Base-by-base conservation (phyloP, 768 basidiomycete species). In the Myochromella boudieri region DNA sequence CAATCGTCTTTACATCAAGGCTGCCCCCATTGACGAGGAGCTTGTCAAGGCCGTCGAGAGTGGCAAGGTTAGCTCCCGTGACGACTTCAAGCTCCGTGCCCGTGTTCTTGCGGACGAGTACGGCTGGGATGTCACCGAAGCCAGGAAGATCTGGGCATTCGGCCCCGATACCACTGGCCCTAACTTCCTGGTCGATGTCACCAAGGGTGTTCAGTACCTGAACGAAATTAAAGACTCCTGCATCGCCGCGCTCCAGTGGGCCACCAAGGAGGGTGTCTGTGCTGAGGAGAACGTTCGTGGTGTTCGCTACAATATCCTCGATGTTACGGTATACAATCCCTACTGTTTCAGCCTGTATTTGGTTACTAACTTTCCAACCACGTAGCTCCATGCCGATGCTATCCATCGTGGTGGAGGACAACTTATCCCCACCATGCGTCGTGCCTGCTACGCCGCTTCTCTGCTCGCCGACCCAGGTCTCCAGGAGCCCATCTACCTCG, bases 161-260 rank as follows among this genome's bases (percentile, higher is more conserved):
- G 97, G 95, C 60, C 97, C 97, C 54, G 97, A 99, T 56, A 97
- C 92, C 42, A 93, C 91, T 56, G 97, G 97, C 36, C 85, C 97
- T 48, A 99, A 99, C 75, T 69, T 99, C 70, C 72, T 99, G 69
- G 92, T 97, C 61, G 97, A 99, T 72, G 91, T 88, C 58, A 97
- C 97, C 60, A 99, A 98, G 82, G 97, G 93, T 76, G 93, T 97
- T 48, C 97, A 99, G 65, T 98, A 97, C 76, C 76, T 99, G 53
- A 95, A 93, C 67, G 97, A 99, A 82, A 99, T 99, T 79, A 98
- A 99, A 80, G 97, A 99, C 69, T 98, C 97, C 56, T 97, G 94
- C 68, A 82, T 99, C 67, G 95, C 97, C 58, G 95, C 93, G 37
- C 91, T 98, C 86, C 97, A 98, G 72, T 98, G 95, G 97, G 97